phyloP scores from a whole-genome alignment of 163 green algal species.

The Scenedesmus sp. region DNA sequence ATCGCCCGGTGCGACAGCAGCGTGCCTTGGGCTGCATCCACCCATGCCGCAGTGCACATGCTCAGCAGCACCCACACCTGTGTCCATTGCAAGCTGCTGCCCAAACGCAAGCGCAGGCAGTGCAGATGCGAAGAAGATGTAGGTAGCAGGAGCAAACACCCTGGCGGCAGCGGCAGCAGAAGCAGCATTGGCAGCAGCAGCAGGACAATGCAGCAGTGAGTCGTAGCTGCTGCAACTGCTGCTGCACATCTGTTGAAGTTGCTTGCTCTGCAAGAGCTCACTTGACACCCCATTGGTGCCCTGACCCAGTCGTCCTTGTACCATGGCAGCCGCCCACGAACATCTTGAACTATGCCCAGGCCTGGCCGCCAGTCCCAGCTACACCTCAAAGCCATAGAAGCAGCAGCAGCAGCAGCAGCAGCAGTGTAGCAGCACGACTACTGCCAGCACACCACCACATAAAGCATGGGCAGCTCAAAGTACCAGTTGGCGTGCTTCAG shows the following conservation, averaged over 20 bases:
- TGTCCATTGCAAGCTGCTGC: slow-evolving; percentile 81
- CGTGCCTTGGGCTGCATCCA: no score
- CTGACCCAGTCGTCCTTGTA: slow-evolving; percentile 48
- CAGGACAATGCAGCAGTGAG: background rate
- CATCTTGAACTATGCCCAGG: slow-evolving; percentile 13
- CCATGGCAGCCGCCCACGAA: background rate
- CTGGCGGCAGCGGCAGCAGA: slow-evolving; percentile 55
- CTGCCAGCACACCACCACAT: background rate
- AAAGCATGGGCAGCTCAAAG: background rate
- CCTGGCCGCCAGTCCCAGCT: slow-evolving; percentile 22
- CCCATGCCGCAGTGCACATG: no score
- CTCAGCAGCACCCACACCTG: no score
- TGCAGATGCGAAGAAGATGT: slow-evolving; percentile 89
- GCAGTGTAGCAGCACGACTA: background rate
- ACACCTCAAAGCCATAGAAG: background rate
- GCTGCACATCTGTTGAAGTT: background rate
- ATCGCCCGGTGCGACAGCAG: background rate
- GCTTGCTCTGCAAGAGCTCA: background rate
- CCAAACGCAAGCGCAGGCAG: slow-evolving; percentile 92
- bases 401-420: background rate
- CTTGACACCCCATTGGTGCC: slow-evolving; percentile 25
- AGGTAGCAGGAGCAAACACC: slow-evolving; percentile 80
- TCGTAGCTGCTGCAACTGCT: background rate
- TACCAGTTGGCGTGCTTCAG: background rate
- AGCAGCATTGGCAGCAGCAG: background rate